phyloP scores from a whole-genome alignment of 139 green algal genomes.

The Trebouxia sp. region DNA sequence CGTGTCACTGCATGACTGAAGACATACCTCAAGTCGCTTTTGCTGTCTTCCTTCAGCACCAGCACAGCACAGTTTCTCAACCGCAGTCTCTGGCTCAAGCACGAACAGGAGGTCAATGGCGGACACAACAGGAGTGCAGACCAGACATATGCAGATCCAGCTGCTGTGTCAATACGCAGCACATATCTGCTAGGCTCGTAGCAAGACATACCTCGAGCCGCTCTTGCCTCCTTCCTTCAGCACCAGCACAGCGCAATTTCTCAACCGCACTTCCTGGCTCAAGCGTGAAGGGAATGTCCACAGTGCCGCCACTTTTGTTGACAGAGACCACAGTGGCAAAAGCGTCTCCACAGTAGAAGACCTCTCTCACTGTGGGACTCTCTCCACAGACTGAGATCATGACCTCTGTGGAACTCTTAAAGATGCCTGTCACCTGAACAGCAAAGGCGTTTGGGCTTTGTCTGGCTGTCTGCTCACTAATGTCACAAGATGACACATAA shows the following conservation, averaged over 20 bases:
- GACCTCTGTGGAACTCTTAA: constrained; percentile 74
- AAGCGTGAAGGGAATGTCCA: constrained; percentile 54
- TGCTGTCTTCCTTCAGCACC: background rate
- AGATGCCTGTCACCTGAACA: constrained; percentile 76
- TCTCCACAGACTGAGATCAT: constrained; percentile 76
- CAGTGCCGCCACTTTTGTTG: constrained; percentile 31
- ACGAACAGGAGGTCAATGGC: constrained; percentile 54
- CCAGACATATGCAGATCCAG: background rate
- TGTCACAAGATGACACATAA: no score
- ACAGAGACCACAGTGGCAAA: constrained; percentile 75
- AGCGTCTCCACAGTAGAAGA: constrained; percentile 77
- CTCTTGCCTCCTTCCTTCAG: background rate
- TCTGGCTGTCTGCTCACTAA: no score
- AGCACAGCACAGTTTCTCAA: constrained; percentile 6
- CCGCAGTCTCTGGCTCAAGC: constrained; percentile 39
- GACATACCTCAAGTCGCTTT: background rate
- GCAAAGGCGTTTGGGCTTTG: no score
- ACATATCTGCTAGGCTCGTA: background rate
- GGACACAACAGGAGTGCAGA: no score
- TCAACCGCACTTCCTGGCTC: constrained; percentile 27
- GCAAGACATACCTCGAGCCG: background rate
- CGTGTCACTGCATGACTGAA: no score
- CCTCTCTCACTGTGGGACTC: constrained; percentile 47
- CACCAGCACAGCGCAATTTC: constrained; percentile 2
- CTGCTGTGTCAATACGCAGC: background rate